These are phyloP conservation scores for Chrysopogon serrulatus DNA, from an alignment of 176 grass and related monocot genomes.

Conservation along the genomic window DNA sequence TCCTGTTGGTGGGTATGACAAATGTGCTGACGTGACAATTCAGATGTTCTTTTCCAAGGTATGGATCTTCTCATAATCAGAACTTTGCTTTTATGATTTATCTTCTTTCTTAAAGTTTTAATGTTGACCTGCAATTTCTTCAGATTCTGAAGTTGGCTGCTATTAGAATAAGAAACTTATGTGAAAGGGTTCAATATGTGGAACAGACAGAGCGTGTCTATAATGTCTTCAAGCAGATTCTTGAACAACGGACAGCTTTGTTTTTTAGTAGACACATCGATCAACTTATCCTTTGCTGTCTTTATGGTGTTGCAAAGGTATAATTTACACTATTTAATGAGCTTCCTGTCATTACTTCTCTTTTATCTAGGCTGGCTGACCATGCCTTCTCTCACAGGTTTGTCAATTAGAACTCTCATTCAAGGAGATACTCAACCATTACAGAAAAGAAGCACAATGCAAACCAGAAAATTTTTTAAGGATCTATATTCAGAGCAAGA, in stretches of 20 bases:
- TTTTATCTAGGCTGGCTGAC: constrained; percentile 28
- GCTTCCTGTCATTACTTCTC: neutral
- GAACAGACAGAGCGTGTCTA: constrained; percentile 72
- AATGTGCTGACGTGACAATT: constrained; percentile 65
- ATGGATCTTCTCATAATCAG: constrained; percentile 22
- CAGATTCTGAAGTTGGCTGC: constrained; percentile 95
- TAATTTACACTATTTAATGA: constrained; percentile 19
- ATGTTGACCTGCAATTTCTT: constrained; percentile 26
- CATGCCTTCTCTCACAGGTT: constrained; percentile 54
- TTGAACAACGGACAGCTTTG: constrained; percentile 65
- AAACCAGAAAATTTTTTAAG: constrained; percentile 72
- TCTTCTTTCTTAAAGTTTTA: constrained; percentile 13
- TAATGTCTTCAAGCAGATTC: constrained; percentile 69
- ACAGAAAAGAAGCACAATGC: constrained; percentile 83
- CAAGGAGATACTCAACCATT: constrained; percentile 71
- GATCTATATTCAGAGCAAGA: constrained; percentile 59
- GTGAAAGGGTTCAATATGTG: constrained; percentile 68
- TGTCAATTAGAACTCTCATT: constrained; percentile 57
- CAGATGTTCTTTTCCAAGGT: constrained; percentile 90
- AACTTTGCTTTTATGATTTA: constrained; percentile 21
- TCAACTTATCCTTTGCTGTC: constrained; percentile 87
- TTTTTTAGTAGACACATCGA: constrained; percentile 95
- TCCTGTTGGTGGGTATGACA: constrained; percentile 55
- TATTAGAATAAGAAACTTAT: constrained; percentile 86
- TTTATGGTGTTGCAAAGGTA: constrained; percentile 98